Evolutionary conservation across 352 stramenopile genomes (phyloP).

Genomic region (Globisporangium lucens): DNA sequence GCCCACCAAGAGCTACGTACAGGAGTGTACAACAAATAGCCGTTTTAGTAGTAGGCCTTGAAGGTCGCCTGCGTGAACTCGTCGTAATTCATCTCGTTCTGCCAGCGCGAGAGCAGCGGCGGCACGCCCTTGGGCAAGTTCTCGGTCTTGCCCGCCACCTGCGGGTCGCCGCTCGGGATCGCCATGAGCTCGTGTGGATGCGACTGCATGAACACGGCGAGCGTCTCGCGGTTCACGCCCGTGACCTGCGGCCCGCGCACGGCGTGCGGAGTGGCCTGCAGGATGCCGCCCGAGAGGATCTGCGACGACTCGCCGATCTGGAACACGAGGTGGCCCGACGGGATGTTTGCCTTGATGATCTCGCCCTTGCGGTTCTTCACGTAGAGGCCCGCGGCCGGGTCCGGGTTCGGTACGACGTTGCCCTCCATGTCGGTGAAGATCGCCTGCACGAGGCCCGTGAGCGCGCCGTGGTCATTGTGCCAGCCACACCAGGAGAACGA

Average conservation of each 20-base stretch:
- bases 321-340: slow-evolving; percentile 87
- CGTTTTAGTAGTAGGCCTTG: slow-evolving; percentile 83
- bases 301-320: slow-evolving; percentile 96
- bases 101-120: slow-evolving; percentile 83
- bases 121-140: slow-evolving; percentile 80
- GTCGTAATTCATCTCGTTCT: slow-evolving; percentile 87
- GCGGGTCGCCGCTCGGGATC: slow-evolving; percentile 44
- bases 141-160: slow-evolving; percentile 56
- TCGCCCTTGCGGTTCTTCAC: slow-evolving; percentile 89
- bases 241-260: slow-evolving; percentile 79
- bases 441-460: slow-evolving; percentile 93
- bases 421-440: slow-evolving; percentile 86
- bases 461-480: slow-evolving; percentile 95
- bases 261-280: slow-evolving; percentile 91
- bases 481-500: slow-evolving; percentile 97
- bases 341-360: slow-evolving; percentile 89
- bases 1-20: neutral
- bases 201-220: slow-evolving; percentile 98
- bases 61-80: slow-evolving; percentile 92
- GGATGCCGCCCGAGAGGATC: slow-evolving; percentile 91
- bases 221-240: slow-evolving; percentile 88
- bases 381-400: slow-evolving; percentile 89
- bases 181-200: slow-evolving; percentile 82
- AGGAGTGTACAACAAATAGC: neutral
- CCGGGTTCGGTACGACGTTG: slow-evolving; percentile 61